A percentile compares a stretch with the other conserved stretches of the same genome.
Evolutionary conservation across 768 basidiomycete species (phyloP).

Genomic region (Suillus alpinus): DNA sequence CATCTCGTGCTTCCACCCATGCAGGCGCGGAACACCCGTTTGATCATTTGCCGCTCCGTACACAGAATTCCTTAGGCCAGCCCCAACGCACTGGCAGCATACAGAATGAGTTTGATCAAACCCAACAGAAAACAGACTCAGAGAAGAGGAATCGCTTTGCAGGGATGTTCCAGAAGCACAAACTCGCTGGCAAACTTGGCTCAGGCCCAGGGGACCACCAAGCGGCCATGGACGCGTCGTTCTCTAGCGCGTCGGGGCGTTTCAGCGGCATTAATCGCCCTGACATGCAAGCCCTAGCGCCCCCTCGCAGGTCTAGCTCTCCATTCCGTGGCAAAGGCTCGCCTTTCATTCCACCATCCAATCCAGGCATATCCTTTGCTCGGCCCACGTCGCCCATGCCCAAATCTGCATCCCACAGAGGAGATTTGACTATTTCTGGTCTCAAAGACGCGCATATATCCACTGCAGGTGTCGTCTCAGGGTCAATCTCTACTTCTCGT

Average conservation of each 20-base stretch:
- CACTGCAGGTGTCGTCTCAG: not conserved
- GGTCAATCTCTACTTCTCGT: not conserved
- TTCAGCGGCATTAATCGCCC: not conserved
- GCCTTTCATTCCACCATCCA: not conserved
- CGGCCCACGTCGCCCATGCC: not conserved
- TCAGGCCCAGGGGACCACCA: not conserved
- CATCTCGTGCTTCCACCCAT: constrained; percentile 1
- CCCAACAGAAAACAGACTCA: not conserved
- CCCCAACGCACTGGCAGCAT: not conserved
- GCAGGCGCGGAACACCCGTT: not conserved
- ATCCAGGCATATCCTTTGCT: not conserved
- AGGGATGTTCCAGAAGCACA: not conserved
- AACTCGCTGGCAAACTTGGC: not conserved
- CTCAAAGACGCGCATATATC: constrained; percentile 1
- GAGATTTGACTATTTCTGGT: not conserved
- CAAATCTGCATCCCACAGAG: not conserved
- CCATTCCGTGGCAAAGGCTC: not conserved
- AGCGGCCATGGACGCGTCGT: not conserved
- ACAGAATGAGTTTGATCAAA: not conserved
- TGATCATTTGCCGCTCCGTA: not conserved
- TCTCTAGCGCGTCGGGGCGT: not conserved
- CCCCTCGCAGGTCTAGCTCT: not conserved
- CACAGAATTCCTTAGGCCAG: not conserved
- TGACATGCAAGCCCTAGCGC: not conserved
- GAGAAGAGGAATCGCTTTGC: not conserved